phyloP scores from a whole-genome alignment of 306 rosid species.

The Castanopsis chinensis region DNA sequence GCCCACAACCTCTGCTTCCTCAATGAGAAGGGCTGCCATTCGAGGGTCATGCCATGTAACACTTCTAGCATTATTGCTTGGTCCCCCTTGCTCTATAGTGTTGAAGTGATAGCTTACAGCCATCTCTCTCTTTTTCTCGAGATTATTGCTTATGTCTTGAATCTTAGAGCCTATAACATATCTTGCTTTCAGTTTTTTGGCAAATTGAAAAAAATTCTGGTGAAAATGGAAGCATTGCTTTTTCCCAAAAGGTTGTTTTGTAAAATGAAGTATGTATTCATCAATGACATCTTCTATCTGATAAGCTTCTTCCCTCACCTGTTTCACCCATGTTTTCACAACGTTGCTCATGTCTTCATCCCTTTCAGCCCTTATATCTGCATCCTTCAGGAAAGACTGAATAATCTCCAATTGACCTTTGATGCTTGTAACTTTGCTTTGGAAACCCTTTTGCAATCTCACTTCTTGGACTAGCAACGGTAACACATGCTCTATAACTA shows the following conservation, averaged over 20 bases:
- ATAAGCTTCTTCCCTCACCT: background rate
- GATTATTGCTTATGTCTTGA: no score
- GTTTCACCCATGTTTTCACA: background rate
- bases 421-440: background rate
- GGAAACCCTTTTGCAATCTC: background rate
- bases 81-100: background rate
- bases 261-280: background rate
- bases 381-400: background rate
- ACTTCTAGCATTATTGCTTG: background rate
- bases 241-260: background rate
- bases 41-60: background rate
- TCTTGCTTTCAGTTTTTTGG: no score
- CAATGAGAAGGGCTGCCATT: background rate
- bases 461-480: background rate
- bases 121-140: background rate
- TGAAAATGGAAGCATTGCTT: no score
- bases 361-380: background rate
- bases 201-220: no score
- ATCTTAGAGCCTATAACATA: no score
- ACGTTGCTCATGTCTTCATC: background rate
- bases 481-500: background rate
- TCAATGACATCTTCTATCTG: slow-evolving; percentile 2
- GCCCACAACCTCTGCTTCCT: background rate
- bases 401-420: background rate
- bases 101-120: background rate